Percentiles rank a stretch among this genome's conserved stretches.
phyloP scores from a whole-genome alignment of 2,329 filamentous ascomycete genomes.

The Cladosporium sp. region DNA sequence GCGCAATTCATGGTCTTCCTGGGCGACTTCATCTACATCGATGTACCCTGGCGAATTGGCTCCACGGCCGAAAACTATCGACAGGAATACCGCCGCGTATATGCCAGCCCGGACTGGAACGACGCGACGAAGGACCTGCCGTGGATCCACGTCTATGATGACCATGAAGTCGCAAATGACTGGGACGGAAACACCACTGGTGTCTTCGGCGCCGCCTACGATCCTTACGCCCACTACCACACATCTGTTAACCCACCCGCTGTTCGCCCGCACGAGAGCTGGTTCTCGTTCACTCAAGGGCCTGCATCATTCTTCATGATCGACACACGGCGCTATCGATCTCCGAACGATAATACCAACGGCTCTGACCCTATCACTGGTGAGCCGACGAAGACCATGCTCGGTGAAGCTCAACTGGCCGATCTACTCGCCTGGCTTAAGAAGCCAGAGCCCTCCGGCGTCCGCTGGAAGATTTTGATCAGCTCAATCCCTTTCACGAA shows the following conservation, averaged over 20 bases:
- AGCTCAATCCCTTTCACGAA: slow-evolving; percentile 93
- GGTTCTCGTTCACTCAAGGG: slow-evolving; percentile 83
- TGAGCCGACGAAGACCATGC: slow-evolving; percentile 65
- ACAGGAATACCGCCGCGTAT: slow-evolving; percentile 90
- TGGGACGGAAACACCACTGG: slow-evolving; percentile 79
- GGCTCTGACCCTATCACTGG: slow-evolving; percentile 48
- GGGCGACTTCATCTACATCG: slow-evolving; percentile 84
- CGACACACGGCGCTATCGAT: slow-evolving; percentile 84
- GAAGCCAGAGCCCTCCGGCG: slow-evolving; percentile 64
- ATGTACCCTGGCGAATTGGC: slow-evolving; percentile 78
- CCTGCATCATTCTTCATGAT: slow-evolving; percentile 92
- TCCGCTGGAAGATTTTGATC: slow-evolving; percentile 90
- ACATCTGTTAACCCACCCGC: slow-evolving; percentile 73
- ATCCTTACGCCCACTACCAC: slow-evolving; percentile 85
- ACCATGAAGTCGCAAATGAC: slow-evolving; percentile 94
- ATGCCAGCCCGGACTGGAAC: slow-evolving; percentile 87
- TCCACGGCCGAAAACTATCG: slow-evolving; percentile 69
- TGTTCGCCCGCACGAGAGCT: slow-evolving; percentile 58
- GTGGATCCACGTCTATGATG: slow-evolving; percentile 95
- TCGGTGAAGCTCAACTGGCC: slow-evolving; percentile 69
- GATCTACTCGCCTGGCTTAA: slow-evolving; percentile 74
- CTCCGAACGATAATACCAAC: slow-evolving; percentile 54
- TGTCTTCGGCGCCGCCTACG: slow-evolving; percentile 70
- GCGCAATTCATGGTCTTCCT: slow-evolving; percentile 69
- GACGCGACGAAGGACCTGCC: slow-evolving; percentile 71